Evolutionary conservation across 371 early-diverging fungal species (phyloP).

Genomic region (Zancudomyces culisetae): DNA sequence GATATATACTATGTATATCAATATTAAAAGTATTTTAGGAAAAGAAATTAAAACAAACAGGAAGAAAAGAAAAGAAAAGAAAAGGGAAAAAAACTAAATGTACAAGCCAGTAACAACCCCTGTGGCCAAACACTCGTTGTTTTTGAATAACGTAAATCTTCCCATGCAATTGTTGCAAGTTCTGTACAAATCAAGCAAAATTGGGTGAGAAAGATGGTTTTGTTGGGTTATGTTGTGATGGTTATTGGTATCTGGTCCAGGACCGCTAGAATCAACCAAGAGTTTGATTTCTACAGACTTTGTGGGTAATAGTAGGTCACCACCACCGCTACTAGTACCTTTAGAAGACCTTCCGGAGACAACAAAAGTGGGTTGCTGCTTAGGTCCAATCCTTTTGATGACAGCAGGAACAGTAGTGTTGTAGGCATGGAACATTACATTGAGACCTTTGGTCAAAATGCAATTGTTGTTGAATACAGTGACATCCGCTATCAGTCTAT

Average conservation of each 20-base stretch:
- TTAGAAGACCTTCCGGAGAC: too few relatives aligned
- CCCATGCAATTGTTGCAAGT: conserved; percentile 73
- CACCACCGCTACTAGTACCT: too few relatives aligned
- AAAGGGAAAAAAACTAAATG: not conserved
- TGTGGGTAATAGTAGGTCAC: too few relatives aligned
- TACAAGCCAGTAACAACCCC: conserved; percentile 57
- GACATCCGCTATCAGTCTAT: conserved; percentile 60
- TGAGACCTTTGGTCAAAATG: conserved; percentile 82
- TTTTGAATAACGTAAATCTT: conserved; percentile 68
- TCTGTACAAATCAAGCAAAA: conserved; percentile 69
- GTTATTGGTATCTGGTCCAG: too few relatives aligned
- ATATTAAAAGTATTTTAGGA: too few relatives aligned
- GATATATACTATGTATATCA: too few relatives aligned
- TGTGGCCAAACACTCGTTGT: conserved; percentile 74
- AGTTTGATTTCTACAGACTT: conserved; percentile 48
- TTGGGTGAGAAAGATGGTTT: conserved; percentile 42
- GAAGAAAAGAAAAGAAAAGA: not conserved
- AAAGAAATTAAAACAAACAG: conserved; percentile 3
- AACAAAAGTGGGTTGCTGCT: too few relatives aligned
- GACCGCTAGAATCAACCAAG: too few relatives aligned
- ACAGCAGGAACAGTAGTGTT: conserved; percentile 57
- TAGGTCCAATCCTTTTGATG: too few relatives aligned
- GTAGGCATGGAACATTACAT: conserved; percentile 63
- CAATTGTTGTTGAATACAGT: conserved; percentile 76
- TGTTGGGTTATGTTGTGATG: too few relatives aligned